Base-by-base conservation (phyloP, 345 rosid species). In the Eucalyptus cloeziana region DNA sequence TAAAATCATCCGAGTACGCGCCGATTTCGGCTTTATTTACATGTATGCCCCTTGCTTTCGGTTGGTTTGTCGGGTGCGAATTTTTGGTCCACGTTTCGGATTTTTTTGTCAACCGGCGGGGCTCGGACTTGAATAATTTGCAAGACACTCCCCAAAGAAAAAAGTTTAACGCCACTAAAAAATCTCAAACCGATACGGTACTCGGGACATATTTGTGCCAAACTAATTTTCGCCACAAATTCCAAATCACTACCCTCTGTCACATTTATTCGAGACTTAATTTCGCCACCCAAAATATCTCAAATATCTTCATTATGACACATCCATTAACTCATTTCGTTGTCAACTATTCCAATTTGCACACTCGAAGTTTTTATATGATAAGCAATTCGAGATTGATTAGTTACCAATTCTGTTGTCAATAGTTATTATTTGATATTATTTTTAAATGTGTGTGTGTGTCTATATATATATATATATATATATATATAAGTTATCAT, bases 11-110 rank as follows among this genome's bases (percentile, higher is more conserved):
- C 80, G 24, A 16, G 83, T 76, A 40, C 83, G 40, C 30, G 14
- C 83, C 83, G 47, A 8, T 64, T 45, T 88, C n/a, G 62, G 62
- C 40, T 2, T 22, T 52, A 86, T 87, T 93, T 88, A 93, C 94
- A 27, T n/a, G 4, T 64, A 13, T 91, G 88, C 95, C 94, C 94
- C 95, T 90, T 62, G 37, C 90, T 91, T 92, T 91, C 93, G 93
- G 91, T 91, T 88, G 9, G 54, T 64, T 88, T 69, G 86, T 88
- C 86, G 37, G 80, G 76, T 24, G 45, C 52, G 86, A 85, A 25
- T 33, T 86, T 27, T 86, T 88, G 54, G 33, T 37, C 31, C 52
- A 0, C 81, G 69, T 76, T 21, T 21, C 47, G 9, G 31, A 10
- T 76, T 40, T 76, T 27, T 30, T 22, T 24, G 81, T 40, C 47